A percentile compares a stretch with the other conserved stretches of the same genome.
phyloP scores from a whole-genome alignment of 495 filamentous ascomycete species.

The Trichoderma orchidacearum region DNA sequence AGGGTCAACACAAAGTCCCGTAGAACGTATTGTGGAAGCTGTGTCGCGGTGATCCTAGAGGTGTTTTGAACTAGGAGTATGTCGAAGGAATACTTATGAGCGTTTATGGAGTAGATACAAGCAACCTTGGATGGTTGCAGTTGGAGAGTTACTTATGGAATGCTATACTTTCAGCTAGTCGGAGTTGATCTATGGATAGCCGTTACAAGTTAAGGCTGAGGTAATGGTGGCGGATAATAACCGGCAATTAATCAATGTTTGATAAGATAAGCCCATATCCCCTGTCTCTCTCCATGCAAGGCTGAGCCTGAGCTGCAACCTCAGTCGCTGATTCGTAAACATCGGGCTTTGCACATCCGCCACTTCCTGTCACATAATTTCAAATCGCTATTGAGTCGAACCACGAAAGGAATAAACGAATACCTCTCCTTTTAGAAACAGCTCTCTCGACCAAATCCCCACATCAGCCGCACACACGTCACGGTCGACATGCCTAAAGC shows the following conservation, averaged over 20 bases:
- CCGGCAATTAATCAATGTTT: not conserved
- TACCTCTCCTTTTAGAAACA: too few relatives aligned
- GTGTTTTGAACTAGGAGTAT: too few relatives aligned
- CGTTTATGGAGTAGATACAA: not conserved
- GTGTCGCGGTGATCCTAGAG: too few relatives aligned
- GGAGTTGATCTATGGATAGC: not conserved
- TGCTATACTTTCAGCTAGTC: too few relatives aligned
- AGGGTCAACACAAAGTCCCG: not conserved
- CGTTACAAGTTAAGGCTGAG: not conserved
- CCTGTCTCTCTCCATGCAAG: not conserved
- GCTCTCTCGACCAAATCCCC: too few relatives aligned
- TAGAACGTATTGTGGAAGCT: not conserved
- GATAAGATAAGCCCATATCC: not conserved
- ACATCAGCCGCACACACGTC: not conserved
- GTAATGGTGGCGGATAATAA: not conserved
- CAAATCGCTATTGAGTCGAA: too few relatives aligned
- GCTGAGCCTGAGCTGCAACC: not conserved
- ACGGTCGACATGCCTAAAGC: conserved; percentile 71
- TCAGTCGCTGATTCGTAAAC: not conserved
- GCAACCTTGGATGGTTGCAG: too few relatives aligned
- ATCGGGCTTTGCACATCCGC: too few relatives aligned
- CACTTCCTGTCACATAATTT: too few relatives aligned
- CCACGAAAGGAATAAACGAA: too few relatives aligned
- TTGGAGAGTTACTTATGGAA: too few relatives aligned
- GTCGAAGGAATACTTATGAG: not conserved